Evolutionary conservation across 2,329 filamentous ascomycete genomes (phyloP).

Genomic region (Cytospora paraplurivora): DNA sequence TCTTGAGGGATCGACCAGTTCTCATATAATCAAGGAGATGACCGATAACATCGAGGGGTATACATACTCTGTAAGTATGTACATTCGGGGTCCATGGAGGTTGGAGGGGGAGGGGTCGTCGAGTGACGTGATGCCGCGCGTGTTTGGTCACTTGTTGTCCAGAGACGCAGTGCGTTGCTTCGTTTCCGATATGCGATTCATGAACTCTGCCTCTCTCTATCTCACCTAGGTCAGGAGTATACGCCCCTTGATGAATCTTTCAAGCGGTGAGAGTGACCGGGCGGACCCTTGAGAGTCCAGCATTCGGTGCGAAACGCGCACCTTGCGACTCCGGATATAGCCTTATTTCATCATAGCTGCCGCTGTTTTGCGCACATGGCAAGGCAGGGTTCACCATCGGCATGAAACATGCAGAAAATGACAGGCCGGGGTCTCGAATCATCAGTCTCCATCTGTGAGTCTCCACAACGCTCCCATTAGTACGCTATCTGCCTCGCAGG

Average conservation of each 20-base stretch:
- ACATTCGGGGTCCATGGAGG: constrained; percentile 2
- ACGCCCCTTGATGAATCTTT: background rate
- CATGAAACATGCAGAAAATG: constrained; percentile 30
- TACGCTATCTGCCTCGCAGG: background rate
- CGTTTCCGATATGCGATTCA: background rate
- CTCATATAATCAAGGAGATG: constrained; percentile 4
- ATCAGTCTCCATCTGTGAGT: constrained; percentile 17
- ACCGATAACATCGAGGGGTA: constrained; percentile 3
- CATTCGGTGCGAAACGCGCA: constrained; percentile 17
- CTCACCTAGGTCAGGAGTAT: background rate
- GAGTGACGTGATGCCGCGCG: constrained; percentile 17
- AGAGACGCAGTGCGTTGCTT: background rate
- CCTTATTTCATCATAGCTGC: constrained; percentile 22
- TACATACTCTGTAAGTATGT: background rate
- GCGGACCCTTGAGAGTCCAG: constrained; percentile 17
- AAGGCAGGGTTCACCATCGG: constrained; percentile 28
- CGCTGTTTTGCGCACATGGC: constrained; percentile 30
- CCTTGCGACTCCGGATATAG: constrained; percentile 8
- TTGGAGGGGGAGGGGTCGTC: constrained; percentile 12
- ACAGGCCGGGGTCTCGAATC: constrained; percentile 28
- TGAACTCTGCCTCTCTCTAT: background rate
- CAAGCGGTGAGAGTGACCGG: constrained; percentile 14
- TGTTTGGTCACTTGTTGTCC: constrained; percentile 7
- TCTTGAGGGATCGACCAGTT: background rate
- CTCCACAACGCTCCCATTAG: background rate